Evolutionary conservation across 1,139 yeast genomes (phyloP), one percentile per base, ranked within the genome.

Genomic region (Pichia sp.): DNA sequence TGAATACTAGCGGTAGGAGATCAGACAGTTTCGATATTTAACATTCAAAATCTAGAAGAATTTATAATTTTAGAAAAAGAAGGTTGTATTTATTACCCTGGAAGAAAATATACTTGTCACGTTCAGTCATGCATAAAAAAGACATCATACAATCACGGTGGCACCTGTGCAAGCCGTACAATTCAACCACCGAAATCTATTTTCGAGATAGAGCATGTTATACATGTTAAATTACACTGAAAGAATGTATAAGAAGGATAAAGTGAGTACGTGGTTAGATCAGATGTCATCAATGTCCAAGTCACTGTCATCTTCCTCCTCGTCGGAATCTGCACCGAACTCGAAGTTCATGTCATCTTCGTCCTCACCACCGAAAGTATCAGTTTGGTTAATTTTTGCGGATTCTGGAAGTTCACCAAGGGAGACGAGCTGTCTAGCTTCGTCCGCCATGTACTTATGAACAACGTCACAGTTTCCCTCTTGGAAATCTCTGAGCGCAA

Each of bases 311-410:
- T 74, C 93, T 29, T 74, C 88, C 8, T 77, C 86, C 13, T 76
- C 88, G 42, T 75, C 86, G 45, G 86, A 93, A 48, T 87, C 96
- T 57, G 84, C 91, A 62, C 96, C 98, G 64, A 93, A 93, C 67
- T 93, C 98, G 64, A 93, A 88, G 76, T 91, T 91, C 62, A 88
- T 94, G 55, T 91, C 98, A 51, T 88, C 97, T 47, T 88, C 98
- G 38, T 88, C 94, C 51, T 87, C 97, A 59, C 81, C 93, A 58
- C 95, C 96, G 58, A 87, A 88, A 47, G 95, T 87, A 62, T 91
- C 97, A 48, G 95, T 86, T 70, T 93, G 98, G 66, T 91, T 88
- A 63, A 93, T 93, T 70, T 87, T 85, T 47, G 98, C 97, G 51
- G 79, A 74, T 63, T 91, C 94, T 42, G 97, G 98, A 56, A 93